phyloP scores from a whole-genome alignment of 75 land plant species.

The Adiantum capillusveneris region DNA sequence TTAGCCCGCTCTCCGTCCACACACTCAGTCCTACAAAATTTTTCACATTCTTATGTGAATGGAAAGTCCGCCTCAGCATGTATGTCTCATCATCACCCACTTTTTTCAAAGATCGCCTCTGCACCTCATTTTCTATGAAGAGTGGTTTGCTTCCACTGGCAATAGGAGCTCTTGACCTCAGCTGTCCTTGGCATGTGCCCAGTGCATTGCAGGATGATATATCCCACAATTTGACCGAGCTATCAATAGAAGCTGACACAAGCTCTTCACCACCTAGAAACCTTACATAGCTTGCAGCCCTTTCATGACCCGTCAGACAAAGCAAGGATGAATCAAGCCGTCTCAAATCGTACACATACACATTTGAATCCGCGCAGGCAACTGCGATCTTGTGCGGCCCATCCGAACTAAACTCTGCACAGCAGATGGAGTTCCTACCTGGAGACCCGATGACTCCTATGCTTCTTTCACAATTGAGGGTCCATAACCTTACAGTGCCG shows the following conservation, averaged over 20 bases:
- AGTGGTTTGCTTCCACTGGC: background rate
- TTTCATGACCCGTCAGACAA: slow-evolving; percentile 12
- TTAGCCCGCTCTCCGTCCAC: slow-evolving; percentile 8
- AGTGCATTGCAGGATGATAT: background rate
- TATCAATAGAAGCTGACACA: slow-evolving; percentile 34
- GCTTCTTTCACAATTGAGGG: slow-evolving; percentile 10
- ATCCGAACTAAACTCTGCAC: slow-evolving; percentile 13
- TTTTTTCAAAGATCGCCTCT: background rate
- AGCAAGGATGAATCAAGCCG: slow-evolving; percentile 6
- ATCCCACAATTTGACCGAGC: slow-evolving; percentile 32
- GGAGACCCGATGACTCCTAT: slow-evolving; percentile 13
- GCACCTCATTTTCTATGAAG: background rate
- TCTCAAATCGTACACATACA: slow-evolving; percentile 30
- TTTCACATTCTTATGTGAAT: slow-evolving; percentile 19
- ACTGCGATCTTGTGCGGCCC: slow-evolving; percentile 12
- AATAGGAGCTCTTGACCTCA: background rate
- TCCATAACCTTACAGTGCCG: slow-evolving; percentile 33
- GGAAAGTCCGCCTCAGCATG: slow-evolving; percentile 9
- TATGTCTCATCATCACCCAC: background rate
- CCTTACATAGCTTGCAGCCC: slow-evolving; percentile 35
- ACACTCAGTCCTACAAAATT: slow-evolving; percentile 38
- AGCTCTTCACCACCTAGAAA: slow-evolving; percentile 11
- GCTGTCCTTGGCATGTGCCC: background rate
- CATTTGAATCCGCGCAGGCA: slow-evolving; percentile 28
- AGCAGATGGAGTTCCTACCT: slow-evolving; percentile 17